Evolutionary conservation across 202 grass and related monocot species (phyloP), one percentile per base, ranked within the genome.

Genomic region (Dendrocalamus latiflorus): DNA sequence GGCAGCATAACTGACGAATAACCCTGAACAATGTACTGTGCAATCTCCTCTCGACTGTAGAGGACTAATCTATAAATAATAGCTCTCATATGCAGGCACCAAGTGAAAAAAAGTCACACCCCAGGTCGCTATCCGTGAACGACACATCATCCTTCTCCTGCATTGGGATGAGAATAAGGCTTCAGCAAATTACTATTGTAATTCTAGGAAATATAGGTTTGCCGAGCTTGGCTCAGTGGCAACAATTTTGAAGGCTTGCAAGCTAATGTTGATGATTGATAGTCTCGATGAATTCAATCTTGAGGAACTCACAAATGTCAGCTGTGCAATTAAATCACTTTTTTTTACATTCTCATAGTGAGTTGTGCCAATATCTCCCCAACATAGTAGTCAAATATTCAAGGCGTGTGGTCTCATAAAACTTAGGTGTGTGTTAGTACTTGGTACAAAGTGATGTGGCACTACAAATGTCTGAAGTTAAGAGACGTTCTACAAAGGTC

Each of bases 1-100:
- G 71, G 42, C 64, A 86, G 60, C 74, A 55, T 61, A 55, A 65
- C 68, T 69, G 51, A 21, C 70, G 37, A 81, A 62, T 65, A 18
- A 36, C 55, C 33, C 63, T 80, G 47, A 44, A 24, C 10, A 56
- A 37, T 61, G 14, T 75, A 70, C 76, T 88, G 58, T 83, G 66
- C 75, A 70, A 16, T 84, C 61, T 64, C 9, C 22, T 70, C 33
- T 42, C 54, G 49, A 70, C 54, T 24, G 21, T 17, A 69, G 50
- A 62, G 22, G 54, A 37, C 62, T 53, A 62, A 78, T 50, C 61
- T 81, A 34, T 66, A 67, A 45, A 75, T 85, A 42, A 34, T 80
- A 43, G 8, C 76, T 53, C 84, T 99, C 85, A 99, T 68, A 96
- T 99, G 89, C 93, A 95, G 64, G 93, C 93, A 82, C 93, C 96